Evolutionary conservation across 768 basidiomycete species (phyloP), one percentile per base, ranked within the genome.

Genomic region (Kwoniella sp.): DNA sequence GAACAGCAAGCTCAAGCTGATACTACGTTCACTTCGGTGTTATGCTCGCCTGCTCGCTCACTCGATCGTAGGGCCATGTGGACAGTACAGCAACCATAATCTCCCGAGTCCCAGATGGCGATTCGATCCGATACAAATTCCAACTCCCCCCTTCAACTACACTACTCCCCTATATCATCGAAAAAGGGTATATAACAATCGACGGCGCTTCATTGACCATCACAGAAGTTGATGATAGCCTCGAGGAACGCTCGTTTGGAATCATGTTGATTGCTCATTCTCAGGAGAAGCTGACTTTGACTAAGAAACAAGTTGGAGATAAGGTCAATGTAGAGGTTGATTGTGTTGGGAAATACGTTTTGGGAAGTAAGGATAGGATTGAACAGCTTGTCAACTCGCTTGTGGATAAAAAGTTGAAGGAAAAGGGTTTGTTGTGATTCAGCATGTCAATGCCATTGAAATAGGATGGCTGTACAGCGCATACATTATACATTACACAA

Each of bases 241-340:
- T 19, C 8, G 61, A 66, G 3, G 67, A 65, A 8, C 52, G 86
- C 40, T 85, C 82, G 47, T 95, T 98, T 74, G 87, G 88, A 33
- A 85, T 99, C 55, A 98, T 98, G 94, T 86, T 99, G 68, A 94
- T 99, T 80, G 86, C 86, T 71, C 94, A 98, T 80, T 94, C 92
- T 12, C 95, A 96, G 77, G 82, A 87, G 72, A 92, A 88, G 80
- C 88, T 97, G 61, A 88, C 90, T 1, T 83, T 99, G 55, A 84
- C 85, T 40, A 84, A 81, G 65, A 99, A 98, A 80, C 68, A 71
- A 2, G 78, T 89, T 1, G 94, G 93, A 0, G 85, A 86, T 51
- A 89, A 85, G 71, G 93, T 98, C 55, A 99, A 99, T 75, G 85
- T 99, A 63, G 96, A 99, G 82, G 92, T 78, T 36, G 78, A 79